Evolutionary conservation across 129 eudicot species (phyloP).

Genomic region (Chrysanthemum lavandulifolium): DNA sequence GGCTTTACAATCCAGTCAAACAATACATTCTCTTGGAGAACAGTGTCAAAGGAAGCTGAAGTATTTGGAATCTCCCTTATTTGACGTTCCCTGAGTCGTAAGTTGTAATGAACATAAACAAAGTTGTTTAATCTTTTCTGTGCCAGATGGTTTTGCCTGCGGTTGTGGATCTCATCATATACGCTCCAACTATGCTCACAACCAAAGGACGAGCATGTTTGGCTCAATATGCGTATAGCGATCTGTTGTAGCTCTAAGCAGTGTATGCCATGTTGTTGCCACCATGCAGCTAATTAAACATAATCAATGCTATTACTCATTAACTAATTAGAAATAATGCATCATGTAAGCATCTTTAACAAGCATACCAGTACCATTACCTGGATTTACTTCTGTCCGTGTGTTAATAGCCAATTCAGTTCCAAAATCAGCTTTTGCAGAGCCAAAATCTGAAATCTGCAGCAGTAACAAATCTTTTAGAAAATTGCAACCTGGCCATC

Average conservation of each 20-base stretch:
- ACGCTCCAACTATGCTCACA: constrained; percentile 92
- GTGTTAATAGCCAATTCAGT: constrained; percentile 95
- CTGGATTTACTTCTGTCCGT: constrained; percentile 92
- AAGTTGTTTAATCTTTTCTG: constrained; percentile 62
- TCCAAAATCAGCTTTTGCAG: constrained; percentile 98
- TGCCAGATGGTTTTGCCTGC: constrained; percentile 59
- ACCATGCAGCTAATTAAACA: constrained; percentile 80
- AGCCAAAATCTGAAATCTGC: constrained; percentile 87
- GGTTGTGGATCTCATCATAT: constrained; percentile 66
- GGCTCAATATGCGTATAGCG: constrained; percentile 92
- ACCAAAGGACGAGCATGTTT: constrained; percentile 87
- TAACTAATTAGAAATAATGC: not conserved
- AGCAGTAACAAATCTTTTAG: constrained; percentile 18
- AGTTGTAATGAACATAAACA: constrained; percentile 74
- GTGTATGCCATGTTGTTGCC: constrained; percentile 98
- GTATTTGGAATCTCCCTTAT: constrained; percentile 47
- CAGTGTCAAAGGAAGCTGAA: constrained; percentile 52
- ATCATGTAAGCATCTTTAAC: not conserved
- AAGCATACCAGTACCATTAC: constrained; percentile 24
- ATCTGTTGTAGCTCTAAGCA: constrained; percentile 86
- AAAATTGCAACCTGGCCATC: not conserved
- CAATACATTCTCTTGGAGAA: constrained; percentile 63
- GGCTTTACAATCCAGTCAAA: constrained; percentile 81
- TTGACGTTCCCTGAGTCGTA: constrained; percentile 85
- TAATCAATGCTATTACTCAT: not conserved